phyloP scores from a whole-genome alignment of 2,329 filamentous ascomycete species.

The Diaporthe australafricana region DNA sequence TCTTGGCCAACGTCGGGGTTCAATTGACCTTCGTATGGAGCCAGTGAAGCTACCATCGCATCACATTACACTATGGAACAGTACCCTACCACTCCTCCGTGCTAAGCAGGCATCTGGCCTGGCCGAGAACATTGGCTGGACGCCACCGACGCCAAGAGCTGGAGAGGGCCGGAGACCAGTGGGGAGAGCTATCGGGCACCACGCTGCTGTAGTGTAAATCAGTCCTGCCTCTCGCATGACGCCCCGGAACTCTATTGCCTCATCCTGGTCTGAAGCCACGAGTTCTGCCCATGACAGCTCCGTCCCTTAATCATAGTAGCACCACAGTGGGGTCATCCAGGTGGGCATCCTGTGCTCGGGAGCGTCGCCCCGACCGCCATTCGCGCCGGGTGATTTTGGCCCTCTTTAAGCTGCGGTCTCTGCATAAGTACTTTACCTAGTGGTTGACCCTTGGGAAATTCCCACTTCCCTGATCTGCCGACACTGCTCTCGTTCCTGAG shows the following conservation, averaged over 20 bases:
- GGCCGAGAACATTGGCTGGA: neutral
- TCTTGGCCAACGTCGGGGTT: neutral
- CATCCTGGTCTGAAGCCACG: slow-evolving; percentile 26
- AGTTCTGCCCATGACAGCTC: neutral
- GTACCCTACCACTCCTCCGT: neutral
- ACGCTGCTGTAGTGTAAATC: neutral
- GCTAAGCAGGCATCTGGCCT: slow-evolving; percentile 5
- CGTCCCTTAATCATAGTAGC: neutral
- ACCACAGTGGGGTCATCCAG: slow-evolving; percentile 13
- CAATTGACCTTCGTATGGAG: neutral
- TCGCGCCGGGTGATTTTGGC: neutral
- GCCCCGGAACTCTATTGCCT: neutral
- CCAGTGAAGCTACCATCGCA: slow-evolving; percentile 7
- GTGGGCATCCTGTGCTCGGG: slow-evolving; percentile 6
- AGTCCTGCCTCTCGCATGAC: neutral
- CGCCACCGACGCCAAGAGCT: slow-evolving; percentile 11
- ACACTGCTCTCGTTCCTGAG: neutral
- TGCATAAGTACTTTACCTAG: slow-evolving; percentile 5
- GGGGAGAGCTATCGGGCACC: neutral
- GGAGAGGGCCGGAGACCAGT: neutral
- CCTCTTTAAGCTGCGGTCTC: no score
- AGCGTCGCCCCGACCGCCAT: slow-evolving; percentile 18
- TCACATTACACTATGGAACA: no score
- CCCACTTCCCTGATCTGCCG: neutral
- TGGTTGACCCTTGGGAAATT: neutral